Conservation (phyloP, 495 filamentous ascomycete genomes). For the Friedmanniomyces simplex region DNA sequence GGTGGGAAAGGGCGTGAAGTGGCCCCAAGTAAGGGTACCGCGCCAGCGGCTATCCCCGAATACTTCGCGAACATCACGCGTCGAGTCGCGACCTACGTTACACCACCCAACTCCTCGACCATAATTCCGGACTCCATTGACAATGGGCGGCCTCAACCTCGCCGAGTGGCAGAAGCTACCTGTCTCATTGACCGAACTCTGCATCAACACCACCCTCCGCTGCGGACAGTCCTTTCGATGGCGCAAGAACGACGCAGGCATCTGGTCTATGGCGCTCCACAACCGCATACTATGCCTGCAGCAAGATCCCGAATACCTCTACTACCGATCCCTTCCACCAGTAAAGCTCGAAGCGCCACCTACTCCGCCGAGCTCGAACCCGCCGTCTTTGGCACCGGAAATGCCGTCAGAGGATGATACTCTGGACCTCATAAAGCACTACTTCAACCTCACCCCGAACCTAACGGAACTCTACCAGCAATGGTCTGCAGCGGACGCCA, state of each 20-base stretch:
- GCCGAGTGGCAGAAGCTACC: constrained; percentile 74
- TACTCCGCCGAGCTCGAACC: constrained; percentile 31
- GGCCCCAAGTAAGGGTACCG: too few species aligned
- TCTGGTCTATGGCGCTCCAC: constrained; percentile 85
- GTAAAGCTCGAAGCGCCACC: constrained; percentile 23
- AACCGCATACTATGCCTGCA: constrained; percentile 75
- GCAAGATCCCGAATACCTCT: constrained; percentile 67
- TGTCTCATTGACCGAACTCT: constrained; percentile 68
- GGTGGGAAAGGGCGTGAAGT: too few species aligned
- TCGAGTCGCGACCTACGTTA: too few species aligned
- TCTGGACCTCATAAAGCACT: constrained; percentile 30
- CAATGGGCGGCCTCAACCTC: constrained; percentile 20
- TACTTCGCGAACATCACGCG: too few species aligned
- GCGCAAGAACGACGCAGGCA: constrained; percentile 64
- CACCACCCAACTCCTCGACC: too few species aligned
- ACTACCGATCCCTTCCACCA: constrained; percentile 58
- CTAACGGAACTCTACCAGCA: constrained; percentile 66
- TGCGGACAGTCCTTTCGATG: constrained; percentile 92
- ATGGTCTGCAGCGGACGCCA: constrained; percentile 77
- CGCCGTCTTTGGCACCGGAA: constrained; percentile 15
- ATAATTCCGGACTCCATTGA: too few species aligned
- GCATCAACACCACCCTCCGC: constrained; percentile 79
- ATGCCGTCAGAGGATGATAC: constrained; percentile 43
- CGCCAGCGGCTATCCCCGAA: too few species aligned
- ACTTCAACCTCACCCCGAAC: constrained; percentile 49